These are phyloP conservation scores for Flaveria floridana DNA, from an alignment of 140 eudicot species.

Conservation along the genomic window DNA sequence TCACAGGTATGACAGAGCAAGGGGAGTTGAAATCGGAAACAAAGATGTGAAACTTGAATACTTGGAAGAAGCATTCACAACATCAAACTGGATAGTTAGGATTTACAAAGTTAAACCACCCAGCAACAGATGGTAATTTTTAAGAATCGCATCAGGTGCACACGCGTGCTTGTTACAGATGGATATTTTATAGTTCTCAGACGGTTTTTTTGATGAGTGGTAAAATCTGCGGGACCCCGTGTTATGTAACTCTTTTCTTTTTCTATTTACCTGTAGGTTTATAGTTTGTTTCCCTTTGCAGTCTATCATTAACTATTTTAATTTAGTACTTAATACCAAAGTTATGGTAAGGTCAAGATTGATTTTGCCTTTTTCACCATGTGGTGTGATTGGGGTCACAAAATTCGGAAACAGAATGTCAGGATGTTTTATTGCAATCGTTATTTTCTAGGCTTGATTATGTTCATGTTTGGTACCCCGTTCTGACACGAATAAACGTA, in stretches of 20 bases:
- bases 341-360: slow-evolving; percentile 22
- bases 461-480: background rate
- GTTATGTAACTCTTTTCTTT: slow-evolving; percentile 13
- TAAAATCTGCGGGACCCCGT: slow-evolving; percentile 24
- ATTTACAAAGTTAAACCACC: slow-evolving; percentile 97
- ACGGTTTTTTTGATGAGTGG: slow-evolving; percentile 22
- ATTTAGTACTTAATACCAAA: slow-evolving; percentile 21
- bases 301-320: slow-evolving; percentile 13
- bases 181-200: slow-evolving; percentile 24
- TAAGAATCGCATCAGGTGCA: background rate
- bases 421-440: background rate
- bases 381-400: slow-evolving; percentile 4
- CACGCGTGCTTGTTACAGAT: slow-evolving; percentile 7
- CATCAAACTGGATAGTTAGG: slow-evolving; percentile 98
- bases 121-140: slow-evolving; percentile 74
- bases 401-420: background rate
- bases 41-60: slow-evolving; percentile 90
- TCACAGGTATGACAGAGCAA: slow-evolving; percentile 86
- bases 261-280: slow-evolving; percentile 16
- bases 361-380: background rate
- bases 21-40: slow-evolving; percentile 96
- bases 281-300: slow-evolving; percentile 21
- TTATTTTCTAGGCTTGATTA: too few relatives aligned
- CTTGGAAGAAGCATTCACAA: slow-evolving; percentile 94
- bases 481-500: background rate